phyloP scores from a whole-genome alignment of 179 eudicot species.

The Patellifolia procumbens region DNA sequence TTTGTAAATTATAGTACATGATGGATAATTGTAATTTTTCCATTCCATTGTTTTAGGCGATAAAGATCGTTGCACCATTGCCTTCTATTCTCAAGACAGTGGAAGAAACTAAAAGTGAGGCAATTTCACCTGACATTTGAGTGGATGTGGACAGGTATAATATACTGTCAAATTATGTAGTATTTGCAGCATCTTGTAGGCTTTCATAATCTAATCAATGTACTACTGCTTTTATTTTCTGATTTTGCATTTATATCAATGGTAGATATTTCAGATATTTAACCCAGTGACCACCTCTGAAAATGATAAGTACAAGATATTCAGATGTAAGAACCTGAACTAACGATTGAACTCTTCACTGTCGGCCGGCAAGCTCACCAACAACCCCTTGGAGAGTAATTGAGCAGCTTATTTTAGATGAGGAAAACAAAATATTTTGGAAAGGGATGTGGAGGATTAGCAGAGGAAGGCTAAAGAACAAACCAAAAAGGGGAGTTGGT shows the following conservation, averaged over 20 bases:
- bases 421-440: too few species aligned
- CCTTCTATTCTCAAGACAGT: conserved; percentile 49
- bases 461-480: too few species aligned
- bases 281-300: too few species aligned
- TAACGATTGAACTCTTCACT: too few species aligned
- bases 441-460: too few species aligned
- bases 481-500: too few species aligned
- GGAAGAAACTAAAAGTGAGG: conserved; percentile 32
- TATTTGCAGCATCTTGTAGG: background rate
- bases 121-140: background rate
- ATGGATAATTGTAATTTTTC: background rate
- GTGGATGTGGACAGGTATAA: background rate
- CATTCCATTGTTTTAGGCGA: conserved; percentile 39
- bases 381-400: too few species aligned
- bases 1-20: background rate
- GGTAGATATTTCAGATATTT: background rate
- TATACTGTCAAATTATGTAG: background rate
- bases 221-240: background rate
- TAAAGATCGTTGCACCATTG: conserved; percentile 62
- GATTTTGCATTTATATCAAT: too few species aligned
- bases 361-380: too few species aligned
- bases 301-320: too few species aligned
- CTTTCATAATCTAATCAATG: background rate
- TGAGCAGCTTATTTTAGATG: too few species aligned
- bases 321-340: too few species aligned